Evolutionary conservation across 305 asterid species (phyloP).

Genomic region (Fraxinus latifolia): DNA sequence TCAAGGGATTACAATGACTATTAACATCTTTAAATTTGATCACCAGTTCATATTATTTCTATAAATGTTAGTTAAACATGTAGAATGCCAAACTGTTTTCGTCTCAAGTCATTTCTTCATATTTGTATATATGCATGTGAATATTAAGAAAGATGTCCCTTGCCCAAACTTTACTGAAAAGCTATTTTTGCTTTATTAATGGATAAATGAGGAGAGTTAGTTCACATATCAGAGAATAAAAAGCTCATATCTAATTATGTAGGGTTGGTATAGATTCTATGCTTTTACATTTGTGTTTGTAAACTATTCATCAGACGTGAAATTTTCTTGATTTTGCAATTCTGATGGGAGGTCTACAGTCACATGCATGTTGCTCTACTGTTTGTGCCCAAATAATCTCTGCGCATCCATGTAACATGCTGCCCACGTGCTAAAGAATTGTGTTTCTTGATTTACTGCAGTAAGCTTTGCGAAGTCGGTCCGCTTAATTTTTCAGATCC

Average conservation of each 20-base stretch:
- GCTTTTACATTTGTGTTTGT: neutral
- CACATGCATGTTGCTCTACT: neutral
- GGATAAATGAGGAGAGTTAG: slow-evolving; percentile 1
- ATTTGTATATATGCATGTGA: neutral
- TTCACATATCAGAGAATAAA: neutral
- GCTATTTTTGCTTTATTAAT: neutral
- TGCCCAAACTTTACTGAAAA: neutral
- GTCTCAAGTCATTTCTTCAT: neutral
- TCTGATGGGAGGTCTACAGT: neutral
- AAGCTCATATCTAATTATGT: neutral
- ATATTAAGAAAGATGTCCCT: neutral
- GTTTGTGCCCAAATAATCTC: neutral
- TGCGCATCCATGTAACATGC: neutral
- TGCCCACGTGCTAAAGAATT: neutral
- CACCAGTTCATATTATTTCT: neutral
- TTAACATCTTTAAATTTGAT: slow-evolving; percentile 16
- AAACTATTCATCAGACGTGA: neutral
- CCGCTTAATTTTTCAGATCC: neutral
- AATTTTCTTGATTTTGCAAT: neutral
- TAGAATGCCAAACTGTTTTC: neutral
- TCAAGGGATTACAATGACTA: neutral
- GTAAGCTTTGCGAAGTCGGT: neutral
- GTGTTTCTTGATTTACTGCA: neutral
- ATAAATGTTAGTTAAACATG: neutral
- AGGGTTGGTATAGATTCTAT: neutral